These are phyloP conservation scores for Penicillium sp. DNA, from an alignment of 2,329 filamentous ascomycete species.

Conservation along the genomic window DNA sequence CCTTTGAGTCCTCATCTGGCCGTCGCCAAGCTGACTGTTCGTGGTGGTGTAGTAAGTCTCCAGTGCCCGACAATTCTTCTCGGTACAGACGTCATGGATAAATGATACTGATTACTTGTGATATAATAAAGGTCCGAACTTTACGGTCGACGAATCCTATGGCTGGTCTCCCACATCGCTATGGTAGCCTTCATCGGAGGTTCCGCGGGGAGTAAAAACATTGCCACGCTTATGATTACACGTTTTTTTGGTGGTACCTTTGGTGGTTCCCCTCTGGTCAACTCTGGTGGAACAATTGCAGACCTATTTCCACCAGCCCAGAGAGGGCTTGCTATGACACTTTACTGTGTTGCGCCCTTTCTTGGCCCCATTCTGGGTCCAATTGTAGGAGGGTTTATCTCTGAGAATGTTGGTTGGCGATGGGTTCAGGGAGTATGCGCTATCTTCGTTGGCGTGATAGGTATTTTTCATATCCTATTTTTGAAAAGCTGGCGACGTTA, in stretches of 20 bases:
- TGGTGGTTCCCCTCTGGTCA: conserved; percentile 15
- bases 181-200: conserved; percentile 19
- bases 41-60: not conserved
- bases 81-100: not conserved
- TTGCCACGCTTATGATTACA: conserved; percentile 17
- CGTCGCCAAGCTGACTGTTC: not conserved
- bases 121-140: not conserved
- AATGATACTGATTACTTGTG: not conserved
- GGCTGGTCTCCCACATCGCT: conserved; percentile 3
- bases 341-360: conserved; percentile 18
- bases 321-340: conserved; percentile 19
- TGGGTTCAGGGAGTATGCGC: conserved; percentile 17
- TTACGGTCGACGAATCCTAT: conserved; percentile 1
- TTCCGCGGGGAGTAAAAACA: conserved; percentile 16
- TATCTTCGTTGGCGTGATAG: conserved; percentile 10
- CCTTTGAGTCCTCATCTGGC: too few species aligned
- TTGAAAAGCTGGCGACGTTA: not conserved
- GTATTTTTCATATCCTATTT: not conserved
- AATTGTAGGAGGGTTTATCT: conserved; percentile 17
- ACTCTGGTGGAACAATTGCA: conserved; percentile 24
- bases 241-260: conserved; percentile 23
- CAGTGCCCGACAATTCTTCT: not conserved
- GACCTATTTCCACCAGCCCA: conserved; percentile 20
- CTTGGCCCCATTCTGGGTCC: conserved; percentile 20
- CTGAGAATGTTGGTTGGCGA: conserved; percentile 15